Evolutionary conservation across 2,329 filamentous ascomycete genomes (phyloP), one percentile per base, ranked within the genome.

Genomic region (Cladorrhinum sp.): DNA sequence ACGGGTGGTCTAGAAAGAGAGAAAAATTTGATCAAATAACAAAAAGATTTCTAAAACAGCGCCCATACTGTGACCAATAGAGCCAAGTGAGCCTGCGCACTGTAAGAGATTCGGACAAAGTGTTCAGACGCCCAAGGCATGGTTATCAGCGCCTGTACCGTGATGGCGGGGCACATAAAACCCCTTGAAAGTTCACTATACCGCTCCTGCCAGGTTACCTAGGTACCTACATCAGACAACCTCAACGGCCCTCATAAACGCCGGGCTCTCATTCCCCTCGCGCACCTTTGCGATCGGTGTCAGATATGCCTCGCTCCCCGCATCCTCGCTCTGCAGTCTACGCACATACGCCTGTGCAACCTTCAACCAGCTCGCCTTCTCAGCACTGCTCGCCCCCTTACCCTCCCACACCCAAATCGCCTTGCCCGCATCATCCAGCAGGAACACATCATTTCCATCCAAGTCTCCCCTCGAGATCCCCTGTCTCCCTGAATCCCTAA

Each of bases 391-490:
- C 8, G 86, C 85, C 1, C 76, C 75, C 1, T 74, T 72, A 0
- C 87, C 87, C 67, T 87, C 80, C 87, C 87, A 89, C 1, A 89
- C 84, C 86, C 86, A 90, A 33, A 89, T 75, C 7, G 74, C 74
- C 55, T 71, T 79, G 6, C 85, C 85, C 0, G 76, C 78, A 65
- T 87, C 84, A 62, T 83, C 80, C 20, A 87, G 76, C 20, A 90
- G 70, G 67, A 89, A 89, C 4, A 89, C 80, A 66, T 89, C 86
- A 51, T 80, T 76, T 46, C 78, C 79, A 63, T 86, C 79, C 6
- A 89, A 73, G 64, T 87, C 84, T 0, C 73, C 69, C 51, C 67
- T 70, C 2, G 73, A 68, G 14, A 86, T 77, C 1, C 67, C 69
- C 26, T 73, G 69, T 18, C 9, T 53, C 0, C 81, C 82, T 49